Base-by-base conservation (phyloP, 352 stramenopile genomes). In the Thalassiosira delicatula region DNA sequence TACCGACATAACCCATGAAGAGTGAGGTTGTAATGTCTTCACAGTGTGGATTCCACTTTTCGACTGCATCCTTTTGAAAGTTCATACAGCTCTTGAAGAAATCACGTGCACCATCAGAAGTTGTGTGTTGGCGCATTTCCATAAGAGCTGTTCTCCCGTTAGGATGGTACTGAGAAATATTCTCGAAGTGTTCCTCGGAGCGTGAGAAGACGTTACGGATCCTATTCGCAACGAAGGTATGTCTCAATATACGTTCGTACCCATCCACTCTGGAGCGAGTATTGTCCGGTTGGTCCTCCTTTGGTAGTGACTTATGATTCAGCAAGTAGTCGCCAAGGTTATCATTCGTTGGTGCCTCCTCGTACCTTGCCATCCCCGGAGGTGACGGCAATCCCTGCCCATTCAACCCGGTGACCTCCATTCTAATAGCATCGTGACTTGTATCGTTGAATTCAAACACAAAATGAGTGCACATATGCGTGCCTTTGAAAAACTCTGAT, bases 321-420 rank as follows among this genome's bases (percentile, higher is more conserved):
- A 35, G 5, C 9, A 60, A 30, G 63, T 25, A 57, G 7, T 27
- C 40, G 9, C 14, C 44, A 12, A 60, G 25, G 8, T 29, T 12
- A n/a, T 56, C 35, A 35, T 56, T 40, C 3, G 5, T 17, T 23
- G 35, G 23, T 25, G 29, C n/a, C 4, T 9, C 12, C 35, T 72
- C 63, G 51, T 60, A 72, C 32, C 8, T 2, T n/a, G 40, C 23
- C 63, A 72, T 72, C 8, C 63, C 63, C 11, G 19, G 19, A 8
- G 40, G 40, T 7, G 44, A 57, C 14, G 44, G 40, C 29, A 29
- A 42, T 19, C 5, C 4, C 21, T 72, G 63, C 30, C 35, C 25
- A 27, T 4, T 5, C 9, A 12, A 12, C 4, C 29, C 23, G 9
- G 54, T 40, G 14, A 40, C 4, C 19, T 29, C 23, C 8, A 60